Conservation (phyloP, 2,329 filamentous ascomycete species). For the Trichoderma hamatum region DNA sequence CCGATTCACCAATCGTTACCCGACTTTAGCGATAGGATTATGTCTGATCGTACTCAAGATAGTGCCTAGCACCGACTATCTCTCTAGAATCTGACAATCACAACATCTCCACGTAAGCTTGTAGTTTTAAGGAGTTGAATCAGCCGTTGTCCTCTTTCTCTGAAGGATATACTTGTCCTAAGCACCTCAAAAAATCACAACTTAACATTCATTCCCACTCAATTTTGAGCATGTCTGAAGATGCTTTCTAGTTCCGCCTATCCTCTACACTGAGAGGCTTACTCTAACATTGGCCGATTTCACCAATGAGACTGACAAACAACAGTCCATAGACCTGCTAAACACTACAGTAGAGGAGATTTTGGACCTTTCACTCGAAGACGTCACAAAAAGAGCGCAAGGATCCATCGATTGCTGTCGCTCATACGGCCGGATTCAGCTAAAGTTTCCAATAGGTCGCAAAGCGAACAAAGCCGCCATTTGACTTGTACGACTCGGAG, state of each 20-base stretch:
- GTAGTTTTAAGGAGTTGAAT: not conserved
- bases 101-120: not conserved
- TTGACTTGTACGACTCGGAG: not conserved
- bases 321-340: not conserved
- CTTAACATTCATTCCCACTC: not conserved
- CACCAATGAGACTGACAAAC: not conserved
- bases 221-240: not conserved
- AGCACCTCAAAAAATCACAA: not conserved
- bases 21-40: not conserved
- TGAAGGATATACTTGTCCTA: not conserved
- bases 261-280: not conserved
- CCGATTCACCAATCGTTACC: not conserved
- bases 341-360: not conserved
- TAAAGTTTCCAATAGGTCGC: not conserved
- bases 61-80: not conserved
- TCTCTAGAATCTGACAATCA: not conserved
- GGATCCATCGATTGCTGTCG: not conserved
- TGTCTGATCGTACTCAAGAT: not conserved
- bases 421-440: not conserved
- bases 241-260: not conserved
- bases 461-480: not conserved
- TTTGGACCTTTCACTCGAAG: not conserved
- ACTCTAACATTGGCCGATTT: conserved; percentile 11
- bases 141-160: not conserved
- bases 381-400: not conserved